phyloP scores from a whole-genome alignment of 1,139 yeast species.

The Saccharomyces hybrid region DNA sequence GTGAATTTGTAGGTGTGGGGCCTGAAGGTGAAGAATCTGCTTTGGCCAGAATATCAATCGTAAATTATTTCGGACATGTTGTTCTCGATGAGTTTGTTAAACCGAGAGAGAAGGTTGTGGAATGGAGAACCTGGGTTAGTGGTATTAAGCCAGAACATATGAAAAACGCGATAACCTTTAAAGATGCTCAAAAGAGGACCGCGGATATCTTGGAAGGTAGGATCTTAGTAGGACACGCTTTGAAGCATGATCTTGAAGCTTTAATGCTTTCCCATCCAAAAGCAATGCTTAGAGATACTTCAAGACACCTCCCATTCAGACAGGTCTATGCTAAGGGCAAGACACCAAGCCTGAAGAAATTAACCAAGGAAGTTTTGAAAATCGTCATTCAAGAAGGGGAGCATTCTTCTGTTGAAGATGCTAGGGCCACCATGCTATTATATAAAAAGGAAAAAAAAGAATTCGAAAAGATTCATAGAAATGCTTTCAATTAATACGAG shows the following conservation, averaged over 20 bases:
- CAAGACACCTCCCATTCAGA: constrained; percentile 53
- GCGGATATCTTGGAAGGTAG: constrained; percentile 42
- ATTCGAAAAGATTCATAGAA: constrained; percentile 41
- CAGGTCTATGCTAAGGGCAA: constrained; percentile 50
- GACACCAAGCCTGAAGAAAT: constrained; percentile 64
- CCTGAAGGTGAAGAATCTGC: constrained; percentile 61
- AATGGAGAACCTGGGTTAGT: constrained; percentile 93
- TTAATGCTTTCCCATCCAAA: constrained; percentile 63
- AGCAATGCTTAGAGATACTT: constrained; percentile 63
- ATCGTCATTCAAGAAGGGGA: constrained; percentile 63
- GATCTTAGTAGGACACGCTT: constrained; percentile 77
- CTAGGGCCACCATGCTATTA: constrained; percentile 76
- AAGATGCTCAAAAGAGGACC: constrained; percentile 58
- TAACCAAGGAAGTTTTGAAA: constrained; percentile 50
- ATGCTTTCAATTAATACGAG: not conserved
- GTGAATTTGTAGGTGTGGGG: constrained; percentile 93
- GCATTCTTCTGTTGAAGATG: constrained; percentile 89
- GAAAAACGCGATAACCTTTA: constrained; percentile 56
- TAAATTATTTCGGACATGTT: constrained; percentile 69
- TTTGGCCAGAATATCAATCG: constrained; percentile 80
- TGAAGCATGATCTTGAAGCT: constrained; percentile 67
- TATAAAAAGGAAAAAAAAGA: constrained; percentile 56
- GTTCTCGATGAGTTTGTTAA: constrained; percentile 66
- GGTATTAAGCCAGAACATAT: constrained; percentile 70
- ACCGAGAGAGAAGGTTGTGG: constrained; percentile 71